phyloP scores from a whole-genome alignment of 352 stramenopile genomes.

The Phytopythium kandeliae region DNA sequence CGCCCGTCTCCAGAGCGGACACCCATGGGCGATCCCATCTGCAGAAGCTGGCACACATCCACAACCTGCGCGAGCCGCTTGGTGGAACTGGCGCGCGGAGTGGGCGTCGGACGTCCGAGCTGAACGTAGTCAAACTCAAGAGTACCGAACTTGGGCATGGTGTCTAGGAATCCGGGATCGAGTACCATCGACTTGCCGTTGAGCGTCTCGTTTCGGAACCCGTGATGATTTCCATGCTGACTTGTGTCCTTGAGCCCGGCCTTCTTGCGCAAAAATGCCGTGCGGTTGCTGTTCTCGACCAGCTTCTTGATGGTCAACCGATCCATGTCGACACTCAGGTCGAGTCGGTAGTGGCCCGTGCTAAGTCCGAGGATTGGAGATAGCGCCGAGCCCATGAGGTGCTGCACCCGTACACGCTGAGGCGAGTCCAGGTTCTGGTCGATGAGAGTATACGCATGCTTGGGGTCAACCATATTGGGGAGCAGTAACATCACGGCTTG shows the following conservation, averaged over 20 bases:
- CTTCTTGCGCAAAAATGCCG: slow-evolving; percentile 71
- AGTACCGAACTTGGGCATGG: slow-evolving; percentile 59
- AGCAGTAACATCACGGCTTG: slow-evolving; percentile 60
- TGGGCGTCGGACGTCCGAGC: slow-evolving; percentile 20
- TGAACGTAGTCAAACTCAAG: slow-evolving; percentile 91
- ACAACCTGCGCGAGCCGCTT: slow-evolving; percentile 89
- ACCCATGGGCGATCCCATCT: slow-evolving; percentile 36
- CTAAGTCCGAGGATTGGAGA: slow-evolving; percentile 54
- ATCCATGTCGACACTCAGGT: slow-evolving; percentile 72
- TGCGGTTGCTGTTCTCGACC: slow-evolving; percentile 75
- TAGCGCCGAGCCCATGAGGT: slow-evolving; percentile 55
- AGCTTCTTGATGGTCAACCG: slow-evolving; percentile 71
- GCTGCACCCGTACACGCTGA: slow-evolving; percentile 54
- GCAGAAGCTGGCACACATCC: slow-evolving; percentile 77
- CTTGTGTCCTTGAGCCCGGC: slow-evolving; percentile 65
- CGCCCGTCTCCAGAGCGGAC: too few species aligned
- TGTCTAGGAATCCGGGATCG: slow-evolving; percentile 74
- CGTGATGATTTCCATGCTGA: slow-evolving; percentile 90
- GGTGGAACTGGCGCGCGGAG: slow-evolving; percentile 35
- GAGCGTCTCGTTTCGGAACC: slow-evolving; percentile 88
- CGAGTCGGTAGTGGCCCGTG: slow-evolving; percentile 70
- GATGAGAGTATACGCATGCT: slow-evolving; percentile 57
- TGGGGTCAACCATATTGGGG: slow-evolving; percentile 68
- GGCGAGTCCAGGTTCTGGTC: slow-evolving; percentile 49
- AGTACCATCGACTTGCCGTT: slow-evolving; percentile 68